These are phyloP conservation scores for Ustilago loliicola DNA, from an alignment of 1,284 basidiomycete species.

Conservation along the genomic window DNA sequence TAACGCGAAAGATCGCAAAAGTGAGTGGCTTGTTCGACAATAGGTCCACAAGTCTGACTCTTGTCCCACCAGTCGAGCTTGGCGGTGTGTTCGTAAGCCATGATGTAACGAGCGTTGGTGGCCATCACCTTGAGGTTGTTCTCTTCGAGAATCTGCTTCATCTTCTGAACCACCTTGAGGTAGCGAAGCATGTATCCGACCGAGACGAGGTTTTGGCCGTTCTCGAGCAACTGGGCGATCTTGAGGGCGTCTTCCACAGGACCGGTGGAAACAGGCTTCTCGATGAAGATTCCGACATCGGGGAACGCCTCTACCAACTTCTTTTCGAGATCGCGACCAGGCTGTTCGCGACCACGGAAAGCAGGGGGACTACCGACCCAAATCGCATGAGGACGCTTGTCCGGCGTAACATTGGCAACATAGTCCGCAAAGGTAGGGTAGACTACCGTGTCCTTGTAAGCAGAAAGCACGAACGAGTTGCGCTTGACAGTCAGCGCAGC, in stretches of 20 bases:
- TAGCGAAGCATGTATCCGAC: conserved; percentile 80
- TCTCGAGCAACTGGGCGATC: conserved; percentile 67
- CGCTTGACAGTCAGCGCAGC: conserved; percentile 89
- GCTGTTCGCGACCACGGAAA: conserved; percentile 76
- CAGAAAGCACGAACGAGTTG: conserved; percentile 90
- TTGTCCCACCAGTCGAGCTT: conserved; percentile 98
- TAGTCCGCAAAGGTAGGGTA: conserved; percentile 91
- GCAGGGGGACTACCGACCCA: conserved; percentile 93
- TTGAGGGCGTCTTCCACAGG: conserved; percentile 74
- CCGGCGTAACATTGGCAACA: conserved; percentile 76
- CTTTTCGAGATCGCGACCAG: conserved; percentile 87
- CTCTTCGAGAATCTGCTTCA: conserved; percentile 92
- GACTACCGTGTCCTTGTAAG: conserved; percentile 90
- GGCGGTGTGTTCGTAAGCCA: conserved; percentile 81
- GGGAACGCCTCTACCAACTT: conserved; percentile 87
- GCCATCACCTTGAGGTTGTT: conserved; percentile 97
- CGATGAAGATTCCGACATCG: conserved; percentile 84
- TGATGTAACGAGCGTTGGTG: conserved; percentile 93
- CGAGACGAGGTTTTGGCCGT: conserved; percentile 79
- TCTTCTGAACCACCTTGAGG: conserved; percentile 85
- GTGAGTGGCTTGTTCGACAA: conserved; percentile 96
- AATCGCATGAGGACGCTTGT: conserved; percentile 76
- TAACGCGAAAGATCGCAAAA: conserved; percentile 84
- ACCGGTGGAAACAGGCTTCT: conserved; percentile 93
- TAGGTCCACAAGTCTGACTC: conserved; percentile 86